Percentiles rank a stretch among this genome's conserved stretches.
phyloP scores from a whole-genome alignment of 2,329 filamentous ascomycete genomes.

The Epichloe aotearoae region DNA sequence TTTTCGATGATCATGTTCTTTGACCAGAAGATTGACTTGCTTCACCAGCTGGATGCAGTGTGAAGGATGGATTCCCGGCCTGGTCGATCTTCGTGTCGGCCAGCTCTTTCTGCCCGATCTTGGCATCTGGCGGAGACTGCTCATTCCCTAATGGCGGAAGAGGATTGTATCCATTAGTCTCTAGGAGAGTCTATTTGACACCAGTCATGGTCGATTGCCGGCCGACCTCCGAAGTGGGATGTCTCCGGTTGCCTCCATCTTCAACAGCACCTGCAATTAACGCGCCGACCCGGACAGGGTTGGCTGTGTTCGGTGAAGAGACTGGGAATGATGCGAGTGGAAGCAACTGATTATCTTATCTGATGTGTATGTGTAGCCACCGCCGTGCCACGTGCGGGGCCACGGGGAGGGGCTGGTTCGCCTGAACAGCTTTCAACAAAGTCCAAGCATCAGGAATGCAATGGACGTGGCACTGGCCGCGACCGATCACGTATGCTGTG shows the following conservation, averaged over 20 bases:
- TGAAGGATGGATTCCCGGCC: too few relatives aligned
- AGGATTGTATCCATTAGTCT: not conserved
- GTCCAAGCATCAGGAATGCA: too few relatives aligned
- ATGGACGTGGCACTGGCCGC: too few relatives aligned
- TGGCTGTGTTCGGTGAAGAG: too few relatives aligned
- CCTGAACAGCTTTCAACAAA: too few relatives aligned
- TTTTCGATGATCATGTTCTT: not conserved
- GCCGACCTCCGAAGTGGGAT: not conserved
- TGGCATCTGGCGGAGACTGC: not conserved
- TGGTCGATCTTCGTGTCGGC: not conserved
- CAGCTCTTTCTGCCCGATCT: not conserved
- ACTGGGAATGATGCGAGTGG: too few relatives aligned
- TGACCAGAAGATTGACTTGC: not conserved
- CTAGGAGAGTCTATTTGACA: not conserved
- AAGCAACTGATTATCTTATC: slow-evolving; percentile 3
- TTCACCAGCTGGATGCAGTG: too few relatives aligned
- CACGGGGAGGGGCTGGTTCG: too few relatives aligned
- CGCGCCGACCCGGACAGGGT: not conserved
- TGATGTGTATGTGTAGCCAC: not conserved
- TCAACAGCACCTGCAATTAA: not conserved
- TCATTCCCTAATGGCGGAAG: not conserved
- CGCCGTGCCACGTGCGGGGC: not conserved
- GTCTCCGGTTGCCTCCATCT: not conserved
- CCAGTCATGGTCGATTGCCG: not conserved
- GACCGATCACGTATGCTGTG: too few relatives aligned